Conservation (phyloP, 371 early-diverging fungal species). For the Phascolomyces articulosus region DNA sequence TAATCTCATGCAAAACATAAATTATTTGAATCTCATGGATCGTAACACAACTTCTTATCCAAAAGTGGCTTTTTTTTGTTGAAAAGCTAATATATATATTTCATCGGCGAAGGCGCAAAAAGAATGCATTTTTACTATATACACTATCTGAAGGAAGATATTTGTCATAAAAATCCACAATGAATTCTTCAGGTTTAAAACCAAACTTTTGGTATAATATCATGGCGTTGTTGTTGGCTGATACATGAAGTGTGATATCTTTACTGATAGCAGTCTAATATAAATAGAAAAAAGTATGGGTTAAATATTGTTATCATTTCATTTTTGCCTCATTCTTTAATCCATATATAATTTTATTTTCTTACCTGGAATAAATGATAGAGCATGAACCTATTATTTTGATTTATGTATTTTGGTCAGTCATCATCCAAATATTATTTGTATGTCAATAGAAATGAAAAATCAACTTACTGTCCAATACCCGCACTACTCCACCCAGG, state of each 20-base stretch:
- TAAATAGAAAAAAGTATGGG: neutral
- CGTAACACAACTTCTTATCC: too few species aligned
- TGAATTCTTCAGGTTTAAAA: constrained; percentile 93
- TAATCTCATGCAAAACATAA: too few species aligned
- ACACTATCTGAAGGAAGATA: constrained; percentile 81
- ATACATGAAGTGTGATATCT: constrained; percentile 93
- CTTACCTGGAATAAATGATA: constrained; percentile 80
- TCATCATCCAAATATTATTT: too few species aligned
- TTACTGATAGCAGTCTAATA: constrained; percentile 64
- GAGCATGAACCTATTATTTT: constrained; percentile 83
- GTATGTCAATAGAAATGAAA: too few species aligned
- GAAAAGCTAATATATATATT: too few species aligned
- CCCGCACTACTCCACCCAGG: constrained; percentile 88
- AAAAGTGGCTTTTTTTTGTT: too few species aligned
- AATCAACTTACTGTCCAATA: constrained; percentile 75
- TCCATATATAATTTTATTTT: neutral
- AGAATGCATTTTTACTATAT: constrained; percentile 89
- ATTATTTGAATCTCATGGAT: too few species aligned
- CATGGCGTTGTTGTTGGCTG: constrained; percentile 94
- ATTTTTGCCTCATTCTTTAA: neutral
- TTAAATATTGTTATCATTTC: neutral
- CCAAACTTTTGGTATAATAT: constrained; percentile 93
- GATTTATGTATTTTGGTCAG: too few species aligned
- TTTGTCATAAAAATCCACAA: constrained; percentile 90
- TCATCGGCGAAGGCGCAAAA: constrained; percentile 74